These are phyloP conservation scores for Theobroma cacao DNA, from an alignment of 345 rosid species.

Conservation along the genomic window DNA sequence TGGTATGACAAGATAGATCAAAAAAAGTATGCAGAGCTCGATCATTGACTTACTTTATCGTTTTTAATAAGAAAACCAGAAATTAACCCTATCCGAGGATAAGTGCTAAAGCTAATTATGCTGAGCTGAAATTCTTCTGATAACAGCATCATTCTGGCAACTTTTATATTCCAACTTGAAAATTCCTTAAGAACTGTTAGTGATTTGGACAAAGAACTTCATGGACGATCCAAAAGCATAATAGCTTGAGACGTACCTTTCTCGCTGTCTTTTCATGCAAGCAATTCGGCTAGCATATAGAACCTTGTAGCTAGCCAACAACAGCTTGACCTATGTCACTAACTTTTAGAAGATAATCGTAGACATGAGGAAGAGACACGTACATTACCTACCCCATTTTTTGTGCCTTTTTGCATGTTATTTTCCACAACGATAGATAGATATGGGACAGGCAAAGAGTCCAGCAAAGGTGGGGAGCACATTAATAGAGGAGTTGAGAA, in stretches of 20 bases:
- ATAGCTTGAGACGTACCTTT: slow-evolving; percentile 9
- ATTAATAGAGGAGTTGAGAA: slow-evolving; percentile 4
- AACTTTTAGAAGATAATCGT: slow-evolving; percentile 11
- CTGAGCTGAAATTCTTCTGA: neutral
- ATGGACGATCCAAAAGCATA: neutral
- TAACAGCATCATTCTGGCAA: neutral
- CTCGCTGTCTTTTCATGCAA: slow-evolving; percentile 19
- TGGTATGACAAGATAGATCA: slow-evolving; percentile 9
- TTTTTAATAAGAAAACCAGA: neutral
- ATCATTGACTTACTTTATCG: neutral
- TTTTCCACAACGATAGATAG: neutral
- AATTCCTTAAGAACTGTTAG: neutral
- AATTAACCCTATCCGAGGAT: no score
- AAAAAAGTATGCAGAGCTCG: neutral
- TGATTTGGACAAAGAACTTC: neutral
- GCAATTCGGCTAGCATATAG: slow-evolving; percentile 20
- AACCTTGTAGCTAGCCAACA: slow-evolving; percentile 13
- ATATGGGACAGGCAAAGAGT: slow-evolving; percentile 8
- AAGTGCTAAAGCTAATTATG: neutral
- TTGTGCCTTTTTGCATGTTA: neutral
- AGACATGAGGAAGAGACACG: slow-evolving; percentile 13
- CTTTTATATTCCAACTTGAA: neutral
- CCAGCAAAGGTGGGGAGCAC: slow-evolving; percentile 16
- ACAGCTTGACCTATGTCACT: slow-evolving; percentile 15
- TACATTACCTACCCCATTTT: neutral